A percentile compares a stretch with the other conserved stretches of the same genome.
Evolutionary conservation across 116 monocot species (phyloP).

Genomic region (Phalaenopsis hybrid): DNA sequence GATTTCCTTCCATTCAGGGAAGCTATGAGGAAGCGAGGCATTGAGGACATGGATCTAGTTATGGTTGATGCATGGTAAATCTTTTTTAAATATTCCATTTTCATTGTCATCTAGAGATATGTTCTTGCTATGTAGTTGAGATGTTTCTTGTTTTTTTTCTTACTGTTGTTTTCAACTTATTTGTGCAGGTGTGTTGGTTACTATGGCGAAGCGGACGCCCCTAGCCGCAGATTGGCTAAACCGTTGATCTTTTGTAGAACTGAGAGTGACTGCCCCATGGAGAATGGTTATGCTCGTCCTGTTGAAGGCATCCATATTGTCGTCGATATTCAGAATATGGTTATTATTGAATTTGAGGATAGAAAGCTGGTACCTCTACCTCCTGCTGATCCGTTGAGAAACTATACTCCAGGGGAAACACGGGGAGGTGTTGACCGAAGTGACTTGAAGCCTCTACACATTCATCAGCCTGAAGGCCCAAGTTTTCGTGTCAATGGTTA

Average conservation of each 20-base stretch:
- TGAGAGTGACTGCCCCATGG: constrained; percentile 83
- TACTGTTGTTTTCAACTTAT: background rate
- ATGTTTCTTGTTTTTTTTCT: background rate
- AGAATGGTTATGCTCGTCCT: constrained; percentile 90
- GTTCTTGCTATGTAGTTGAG: background rate
- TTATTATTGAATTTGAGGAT: constrained; percentile 82
- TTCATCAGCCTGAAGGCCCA: constrained; percentile 87
- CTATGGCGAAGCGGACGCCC: constrained; percentile 74
- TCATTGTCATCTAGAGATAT: background rate
- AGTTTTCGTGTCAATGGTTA: constrained; percentile 82
- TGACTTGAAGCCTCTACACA: constrained; percentile 78
- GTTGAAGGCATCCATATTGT: constrained; percentile 78
- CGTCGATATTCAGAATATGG: constrained; percentile 81
- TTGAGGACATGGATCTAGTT: constrained; percentile 96
- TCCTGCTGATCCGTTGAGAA: constrained; percentile 82
- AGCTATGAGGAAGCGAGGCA: constrained; percentile 87
- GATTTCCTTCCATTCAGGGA: constrained; percentile 67
- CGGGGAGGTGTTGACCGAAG: constrained; percentile 86
- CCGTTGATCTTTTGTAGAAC: constrained; percentile 86
- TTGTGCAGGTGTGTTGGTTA: constrained; percentile 76
- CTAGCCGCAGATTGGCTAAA: constrained; percentile 75
- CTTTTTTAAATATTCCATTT: background rate
- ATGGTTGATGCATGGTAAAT: constrained; percentile 92
- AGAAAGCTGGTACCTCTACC: constrained; percentile 78
- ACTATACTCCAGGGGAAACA: constrained; percentile 83